Conservation (phyloP, 371 early-diverging fungal genomes). For the Apophysomyces elegans region DNA sequence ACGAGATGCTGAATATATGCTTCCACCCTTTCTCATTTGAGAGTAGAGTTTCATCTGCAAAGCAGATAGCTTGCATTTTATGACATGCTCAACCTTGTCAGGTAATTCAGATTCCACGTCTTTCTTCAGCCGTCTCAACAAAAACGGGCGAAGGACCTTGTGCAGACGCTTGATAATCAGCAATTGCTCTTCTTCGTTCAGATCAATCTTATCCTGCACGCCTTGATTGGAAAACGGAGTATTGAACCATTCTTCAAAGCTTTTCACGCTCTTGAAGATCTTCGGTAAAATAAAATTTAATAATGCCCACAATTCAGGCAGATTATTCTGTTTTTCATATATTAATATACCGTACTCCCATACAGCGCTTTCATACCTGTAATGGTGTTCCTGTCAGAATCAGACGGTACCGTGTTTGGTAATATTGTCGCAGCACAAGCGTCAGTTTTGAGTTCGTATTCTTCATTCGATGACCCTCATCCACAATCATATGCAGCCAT, state of each 20-base stretch:
- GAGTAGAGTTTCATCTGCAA: slow-evolving; percentile 81
- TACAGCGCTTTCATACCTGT: slow-evolving; percentile 65
- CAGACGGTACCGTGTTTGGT: slow-evolving; percentile 89
- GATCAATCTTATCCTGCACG: slow-evolving; percentile 85
- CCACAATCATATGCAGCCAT: slow-evolving; percentile 96
- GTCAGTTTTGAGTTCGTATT: slow-evolving; percentile 91
- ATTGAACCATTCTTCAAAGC: slow-evolving; percentile 99
- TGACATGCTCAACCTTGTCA: slow-evolving; percentile 98
- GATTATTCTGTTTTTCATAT: slow-evolving; percentile 79
- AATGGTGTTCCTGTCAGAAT: slow-evolving; percentile 99
- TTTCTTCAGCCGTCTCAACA: slow-evolving; percentile 97
- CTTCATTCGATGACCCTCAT: slow-evolving; percentile 99
- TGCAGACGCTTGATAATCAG: slow-evolving; percentile 97
- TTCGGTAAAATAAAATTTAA: slow-evolving; percentile 97
- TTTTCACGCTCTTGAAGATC: slow-evolving; percentile 93
- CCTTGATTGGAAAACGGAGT: slow-evolving; percentile 90
- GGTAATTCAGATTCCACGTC: slow-evolving; percentile 99
- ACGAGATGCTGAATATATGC: slow-evolving; percentile 64
- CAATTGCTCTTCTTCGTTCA: slow-evolving; percentile 97
- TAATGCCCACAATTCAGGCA: slow-evolving; percentile 99
- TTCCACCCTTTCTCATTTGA: slow-evolving; percentile 76
- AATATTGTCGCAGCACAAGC: slow-evolving; percentile 78
- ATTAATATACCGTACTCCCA: not conserved
- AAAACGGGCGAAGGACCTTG: slow-evolving; percentile 96
- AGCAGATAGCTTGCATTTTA: slow-evolving; percentile 92